Conservation (phyloP, 1,284 basidiomycete species). For the Acaromyces ingoldii region DNA sequence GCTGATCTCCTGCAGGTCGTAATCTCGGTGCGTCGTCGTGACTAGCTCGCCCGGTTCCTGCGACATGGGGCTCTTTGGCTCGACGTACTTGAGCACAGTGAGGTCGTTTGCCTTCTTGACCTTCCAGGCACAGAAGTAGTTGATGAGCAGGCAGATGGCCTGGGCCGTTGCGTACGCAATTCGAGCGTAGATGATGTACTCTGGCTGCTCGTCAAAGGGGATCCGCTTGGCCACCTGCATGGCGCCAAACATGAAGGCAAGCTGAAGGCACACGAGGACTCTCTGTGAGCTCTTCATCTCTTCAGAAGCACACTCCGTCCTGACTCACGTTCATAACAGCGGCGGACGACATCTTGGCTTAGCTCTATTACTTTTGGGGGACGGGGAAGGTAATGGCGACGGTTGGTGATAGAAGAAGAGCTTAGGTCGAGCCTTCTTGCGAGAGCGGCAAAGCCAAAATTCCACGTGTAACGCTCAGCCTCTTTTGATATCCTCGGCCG, state of each 20-base stretch:
- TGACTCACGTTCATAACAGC: no score
- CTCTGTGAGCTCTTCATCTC: no score
- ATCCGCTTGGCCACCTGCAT: slow-evolving; percentile 75
- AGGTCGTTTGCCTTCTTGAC: slow-evolving; percentile 92
- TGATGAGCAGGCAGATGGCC: slow-evolving; percentile 64
- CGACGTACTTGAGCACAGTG: slow-evolving; percentile 83
- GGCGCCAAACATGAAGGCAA: slow-evolving; percentile 41
- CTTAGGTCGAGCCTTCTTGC: no score
- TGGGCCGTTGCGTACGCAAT: slow-evolving; percentile 75
- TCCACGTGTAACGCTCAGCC: no score
- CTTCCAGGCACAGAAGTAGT: slow-evolving; percentile 60
- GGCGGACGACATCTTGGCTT: no score
- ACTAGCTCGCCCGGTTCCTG: slow-evolving; percentile 72
- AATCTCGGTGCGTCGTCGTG: slow-evolving; percentile 88
- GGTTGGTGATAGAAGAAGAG: no score
- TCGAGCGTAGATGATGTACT: slow-evolving; percentile 75
- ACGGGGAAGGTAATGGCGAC: no score
- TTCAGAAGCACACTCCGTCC: no score
- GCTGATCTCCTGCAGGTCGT: slow-evolving; percentile 79
- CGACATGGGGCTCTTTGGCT: slow-evolving; percentile 55
- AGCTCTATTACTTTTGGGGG: no score
- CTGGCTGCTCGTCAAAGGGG: slow-evolving; percentile 77
- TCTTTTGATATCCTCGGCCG: no score
- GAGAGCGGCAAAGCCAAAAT: no score
- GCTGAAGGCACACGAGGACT: neutral